phyloP scores from a whole-genome alignment of 1,284 basidiomycete genomes.

The Sporisorium sorghi region DNA sequence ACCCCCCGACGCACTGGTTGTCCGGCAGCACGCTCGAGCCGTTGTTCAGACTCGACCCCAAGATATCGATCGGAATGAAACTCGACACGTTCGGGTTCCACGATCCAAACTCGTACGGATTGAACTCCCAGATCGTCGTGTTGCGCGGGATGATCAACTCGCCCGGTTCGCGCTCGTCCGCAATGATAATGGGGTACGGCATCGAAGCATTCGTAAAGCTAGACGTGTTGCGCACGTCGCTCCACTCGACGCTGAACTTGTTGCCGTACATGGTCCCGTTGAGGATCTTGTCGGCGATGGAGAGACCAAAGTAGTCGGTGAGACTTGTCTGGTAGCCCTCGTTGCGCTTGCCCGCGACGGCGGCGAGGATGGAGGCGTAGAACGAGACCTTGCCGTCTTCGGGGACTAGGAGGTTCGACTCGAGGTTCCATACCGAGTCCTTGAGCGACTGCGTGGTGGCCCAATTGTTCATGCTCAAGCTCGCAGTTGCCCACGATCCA shows the following conservation, averaged over 20 bases:
- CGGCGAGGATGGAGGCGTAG: conserved; percentile 69
- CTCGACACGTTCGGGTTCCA: conserved; percentile 70
- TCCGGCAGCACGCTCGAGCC: conserved; percentile 40
- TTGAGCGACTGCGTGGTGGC: conserved; percentile 59
- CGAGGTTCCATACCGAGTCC: conserved; percentile 70
- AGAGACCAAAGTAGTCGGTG: conserved; percentile 66
- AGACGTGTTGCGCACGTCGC: conserved; percentile 59
- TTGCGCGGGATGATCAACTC: conserved; percentile 71
- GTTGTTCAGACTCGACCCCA: conserved; percentile 59
- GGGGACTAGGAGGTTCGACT: conserved; percentile 71
- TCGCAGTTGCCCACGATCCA: conserved; percentile 63
- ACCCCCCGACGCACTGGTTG: conserved; percentile 55
- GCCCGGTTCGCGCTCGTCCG: conserved; percentile 71
- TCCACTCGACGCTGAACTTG: conserved; percentile 58
- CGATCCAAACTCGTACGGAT: conserved; percentile 72
- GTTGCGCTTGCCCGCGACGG: conserved; percentile 55
- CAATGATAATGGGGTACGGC: conserved; percentile 71
- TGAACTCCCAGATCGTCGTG: conserved; percentile 71
- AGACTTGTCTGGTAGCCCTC: conserved; percentile 53
- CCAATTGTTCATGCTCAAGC: conserved; percentile 63
- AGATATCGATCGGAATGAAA: conserved; percentile 64
- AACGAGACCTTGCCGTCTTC: conserved; percentile 69
- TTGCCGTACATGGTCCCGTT: conserved; percentile 56
- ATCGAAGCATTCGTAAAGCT: conserved; percentile 52
- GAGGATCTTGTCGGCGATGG: conserved; percentile 62